Conservation (phyloP, 2,329 filamentous ascomycete species). For the Ophioceras dolichostomum region DNA sequence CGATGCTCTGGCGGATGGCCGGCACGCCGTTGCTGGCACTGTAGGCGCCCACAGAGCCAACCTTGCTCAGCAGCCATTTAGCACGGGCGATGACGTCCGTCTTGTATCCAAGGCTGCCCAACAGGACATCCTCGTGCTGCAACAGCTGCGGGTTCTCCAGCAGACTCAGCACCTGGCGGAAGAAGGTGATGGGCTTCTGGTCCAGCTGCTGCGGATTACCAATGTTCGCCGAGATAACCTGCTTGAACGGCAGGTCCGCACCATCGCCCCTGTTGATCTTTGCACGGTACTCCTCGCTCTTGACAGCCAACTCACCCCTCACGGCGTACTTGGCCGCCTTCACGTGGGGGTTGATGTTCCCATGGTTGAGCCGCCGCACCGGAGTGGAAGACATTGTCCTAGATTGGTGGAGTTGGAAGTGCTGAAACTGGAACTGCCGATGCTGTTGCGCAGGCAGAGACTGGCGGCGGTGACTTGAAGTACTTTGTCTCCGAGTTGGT, state of each 20-base stretch:
- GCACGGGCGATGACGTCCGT: conserved; percentile 79
- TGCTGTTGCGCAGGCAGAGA: not conserved
- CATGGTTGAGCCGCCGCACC: conserved; percentile 47
- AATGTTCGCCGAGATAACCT: conserved; percentile 95
- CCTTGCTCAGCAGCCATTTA: conserved; percentile 64
- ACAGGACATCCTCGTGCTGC: conserved; percentile 69
- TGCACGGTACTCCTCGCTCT: conserved; percentile 81
- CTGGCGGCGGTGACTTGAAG: not conserved
- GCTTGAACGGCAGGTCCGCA: conserved; percentile 65
- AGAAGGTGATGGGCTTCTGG: conserved; percentile 98
- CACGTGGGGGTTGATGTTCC: conserved; percentile 89
- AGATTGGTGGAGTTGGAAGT: not conserved
- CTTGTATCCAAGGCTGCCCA: conserved; percentile 72
- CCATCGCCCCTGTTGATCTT: conserved; percentile 50
- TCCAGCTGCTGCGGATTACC: conserved; percentile 98
- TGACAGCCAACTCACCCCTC: conserved; percentile 86
- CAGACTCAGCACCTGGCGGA: conserved; percentile 89
- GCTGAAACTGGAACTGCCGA: not conserved
- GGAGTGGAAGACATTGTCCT: conserved; percentile 24
- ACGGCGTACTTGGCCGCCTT: conserved; percentile 89
- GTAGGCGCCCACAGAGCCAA: conserved; percentile 91
- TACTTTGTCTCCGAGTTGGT: too few species aligned
- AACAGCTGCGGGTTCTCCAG: conserved; percentile 82
- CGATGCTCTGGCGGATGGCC: conserved; percentile 77
- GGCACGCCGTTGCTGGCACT: conserved; percentile 86